Conservation (phyloP, 495 filamentous ascomycete genomes). For the Penicillium coffeae region DNA sequence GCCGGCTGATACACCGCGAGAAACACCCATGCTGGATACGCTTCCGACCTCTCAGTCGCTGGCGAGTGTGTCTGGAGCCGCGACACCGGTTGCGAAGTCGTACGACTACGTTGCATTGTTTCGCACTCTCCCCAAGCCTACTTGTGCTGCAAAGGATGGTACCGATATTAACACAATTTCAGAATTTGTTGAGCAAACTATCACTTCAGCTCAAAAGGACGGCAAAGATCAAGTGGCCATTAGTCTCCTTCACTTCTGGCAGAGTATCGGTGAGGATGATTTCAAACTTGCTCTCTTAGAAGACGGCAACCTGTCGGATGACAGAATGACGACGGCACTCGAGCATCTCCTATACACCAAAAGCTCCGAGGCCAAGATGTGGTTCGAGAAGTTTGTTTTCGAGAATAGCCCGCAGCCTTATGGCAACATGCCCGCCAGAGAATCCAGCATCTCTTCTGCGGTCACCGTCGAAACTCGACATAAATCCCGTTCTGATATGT, state of each 20-base stretch:
- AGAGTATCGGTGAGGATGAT: slow-evolving; percentile 9
- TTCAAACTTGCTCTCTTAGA: slow-evolving; percentile 21
- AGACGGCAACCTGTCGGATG: background rate
- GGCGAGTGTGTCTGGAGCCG: background rate
- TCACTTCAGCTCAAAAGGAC: slow-evolving; percentile 2
- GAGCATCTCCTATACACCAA: background rate
- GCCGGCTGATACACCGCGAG: background rate
- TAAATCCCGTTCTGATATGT: slow-evolving; percentile 5
- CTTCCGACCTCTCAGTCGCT: background rate
- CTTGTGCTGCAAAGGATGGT: background rate
- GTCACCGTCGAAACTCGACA: slow-evolving; percentile 32
- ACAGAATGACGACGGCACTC: background rate
- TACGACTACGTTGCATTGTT: background rate
- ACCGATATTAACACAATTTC: slow-evolving; percentile 16
- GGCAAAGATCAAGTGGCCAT: slow-evolving; percentile 9
- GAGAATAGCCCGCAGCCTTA: background rate
- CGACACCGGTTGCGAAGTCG: background rate
- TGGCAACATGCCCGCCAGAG: slow-evolving; percentile 31
- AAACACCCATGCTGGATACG: background rate
- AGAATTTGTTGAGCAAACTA: slow-evolving; percentile 8
- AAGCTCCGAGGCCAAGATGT: slow-evolving; percentile 10
- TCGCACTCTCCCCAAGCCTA: background rate
- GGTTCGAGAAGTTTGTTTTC: slow-evolving; percentile 10
- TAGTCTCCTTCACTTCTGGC: slow-evolving; percentile 22
- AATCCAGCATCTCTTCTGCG: slow-evolving; percentile 43